These are phyloP conservation scores for Penicillium sclerotigenum DNA, from an alignment of 2,329 filamentous ascomycete genomes.

Conservation along the genomic window DNA sequence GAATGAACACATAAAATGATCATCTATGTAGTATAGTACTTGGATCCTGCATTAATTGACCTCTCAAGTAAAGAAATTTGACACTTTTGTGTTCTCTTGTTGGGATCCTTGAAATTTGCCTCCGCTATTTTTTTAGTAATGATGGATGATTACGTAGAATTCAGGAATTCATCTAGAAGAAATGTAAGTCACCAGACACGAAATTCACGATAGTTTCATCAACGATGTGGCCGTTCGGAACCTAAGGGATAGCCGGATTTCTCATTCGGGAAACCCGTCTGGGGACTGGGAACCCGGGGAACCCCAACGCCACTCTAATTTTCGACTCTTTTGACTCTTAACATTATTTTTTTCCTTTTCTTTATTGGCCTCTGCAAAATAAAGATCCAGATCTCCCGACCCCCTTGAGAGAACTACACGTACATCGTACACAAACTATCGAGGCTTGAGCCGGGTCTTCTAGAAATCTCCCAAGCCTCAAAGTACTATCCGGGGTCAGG, in stretches of 20 bases:
- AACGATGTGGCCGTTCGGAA: background rate
- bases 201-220: background rate
- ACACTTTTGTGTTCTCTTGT: background rate
- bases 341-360: background rate
- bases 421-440: background rate
- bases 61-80: background rate
- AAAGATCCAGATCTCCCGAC: background rate
- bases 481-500: constrained; percentile 3
- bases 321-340: background rate
- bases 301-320: constrained; percentile 8
- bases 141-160: too few relatives aligned
- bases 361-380: background rate
- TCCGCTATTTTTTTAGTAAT: too few relatives aligned
- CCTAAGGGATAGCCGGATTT: constrained; percentile 5
- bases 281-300: constrained; percentile 1
- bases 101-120: background rate
- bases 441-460: background rate
- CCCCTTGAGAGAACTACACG: background rate
- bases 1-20: background rate
- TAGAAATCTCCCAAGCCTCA: constrained; percentile 1
- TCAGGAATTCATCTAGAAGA: background rate
- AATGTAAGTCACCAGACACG: background rate
- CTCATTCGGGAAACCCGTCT: constrained; percentile 10
- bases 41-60: background rate
- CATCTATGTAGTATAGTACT: background rate